A percentile compares a stretch with the other conserved stretches of the same genome.
Conservation (phyloP, 257 asterid species). For the Solanum lycopersicoides region DNA sequence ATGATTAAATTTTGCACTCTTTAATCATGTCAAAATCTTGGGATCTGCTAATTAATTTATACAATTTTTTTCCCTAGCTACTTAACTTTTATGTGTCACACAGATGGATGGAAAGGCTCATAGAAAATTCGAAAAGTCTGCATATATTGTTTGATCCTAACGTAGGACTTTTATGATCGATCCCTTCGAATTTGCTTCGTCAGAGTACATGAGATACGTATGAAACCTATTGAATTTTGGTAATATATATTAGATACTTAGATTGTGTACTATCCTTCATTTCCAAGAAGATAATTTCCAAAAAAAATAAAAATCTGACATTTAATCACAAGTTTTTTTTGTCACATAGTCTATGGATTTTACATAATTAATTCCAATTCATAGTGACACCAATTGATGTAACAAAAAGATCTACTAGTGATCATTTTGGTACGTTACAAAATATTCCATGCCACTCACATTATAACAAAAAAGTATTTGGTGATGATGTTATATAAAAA, state of each 20-base stretch:
- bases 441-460: conserved; percentile 16
- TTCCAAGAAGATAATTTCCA: neutral
- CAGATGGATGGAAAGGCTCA: too few species aligned
- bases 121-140: too few species aligned
- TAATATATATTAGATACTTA: neutral
- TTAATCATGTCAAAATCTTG: neutral
- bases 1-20: neutral
- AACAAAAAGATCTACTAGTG: neutral
- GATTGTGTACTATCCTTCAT: neutral
- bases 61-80: neutral
- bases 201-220: too few species aligned
- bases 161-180: too few species aligned
- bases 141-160: too few species aligned
- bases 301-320: neutral
- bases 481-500: neutral
- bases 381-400: neutral
- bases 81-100: neutral
- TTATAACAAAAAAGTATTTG: conserved; percentile 1
- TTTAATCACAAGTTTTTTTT: neutral
- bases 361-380: neutral
- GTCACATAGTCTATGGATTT: neutral
- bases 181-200: too few species aligned
- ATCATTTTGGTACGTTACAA: neutral
- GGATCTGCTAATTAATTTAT: neutral
- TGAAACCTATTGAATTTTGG: too few species aligned